A percentile compares a stretch with the other conserved stretches of the same genome.
Evolutionary conservation across 75 land plant species (phyloP).

Genomic region (Chamaecyparis obtusa): DNA sequence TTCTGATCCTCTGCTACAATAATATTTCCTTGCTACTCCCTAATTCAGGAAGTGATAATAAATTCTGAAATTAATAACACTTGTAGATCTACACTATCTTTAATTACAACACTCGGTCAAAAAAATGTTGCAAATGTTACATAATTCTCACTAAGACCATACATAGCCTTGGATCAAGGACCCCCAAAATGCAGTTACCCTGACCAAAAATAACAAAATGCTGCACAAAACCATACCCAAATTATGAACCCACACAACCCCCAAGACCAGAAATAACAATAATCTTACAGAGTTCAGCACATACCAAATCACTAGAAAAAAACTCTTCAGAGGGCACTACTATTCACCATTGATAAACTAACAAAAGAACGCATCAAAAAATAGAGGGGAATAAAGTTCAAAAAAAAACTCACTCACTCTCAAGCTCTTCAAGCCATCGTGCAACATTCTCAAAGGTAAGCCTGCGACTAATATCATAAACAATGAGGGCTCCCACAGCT

Average conservation of each 20-base stretch:
- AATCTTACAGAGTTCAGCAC: no score
- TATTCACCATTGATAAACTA: neutral
- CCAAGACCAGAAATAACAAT: no score
- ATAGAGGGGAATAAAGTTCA: neutral
- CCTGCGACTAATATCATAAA: conserved; percentile 60
- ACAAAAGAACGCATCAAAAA: no score
- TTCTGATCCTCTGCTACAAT: neutral
- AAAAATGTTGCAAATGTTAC: no score
- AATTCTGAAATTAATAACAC: no score
- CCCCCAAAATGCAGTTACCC: neutral
- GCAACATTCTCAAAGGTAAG: conserved; percentile 57
- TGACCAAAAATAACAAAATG: no score
- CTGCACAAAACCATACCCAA: neutral
- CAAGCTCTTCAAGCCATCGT: conserved; percentile 75
- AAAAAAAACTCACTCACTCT: conserved; percentile 27
- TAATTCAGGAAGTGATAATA: neutral
- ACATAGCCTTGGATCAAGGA: neutral
- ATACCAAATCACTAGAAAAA: no score
- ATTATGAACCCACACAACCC: neutral
- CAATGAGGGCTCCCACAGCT: conserved; percentile 69
- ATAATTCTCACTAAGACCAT: no score
- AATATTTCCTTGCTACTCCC: neutral
- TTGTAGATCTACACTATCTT: no score
- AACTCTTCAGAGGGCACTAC: no score
- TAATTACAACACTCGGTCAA: no score